Evolutionary conservation across 164 flowering plant genomes (phyloP).

Genomic region (Kalanchoe fedtschenkoi): DNA sequence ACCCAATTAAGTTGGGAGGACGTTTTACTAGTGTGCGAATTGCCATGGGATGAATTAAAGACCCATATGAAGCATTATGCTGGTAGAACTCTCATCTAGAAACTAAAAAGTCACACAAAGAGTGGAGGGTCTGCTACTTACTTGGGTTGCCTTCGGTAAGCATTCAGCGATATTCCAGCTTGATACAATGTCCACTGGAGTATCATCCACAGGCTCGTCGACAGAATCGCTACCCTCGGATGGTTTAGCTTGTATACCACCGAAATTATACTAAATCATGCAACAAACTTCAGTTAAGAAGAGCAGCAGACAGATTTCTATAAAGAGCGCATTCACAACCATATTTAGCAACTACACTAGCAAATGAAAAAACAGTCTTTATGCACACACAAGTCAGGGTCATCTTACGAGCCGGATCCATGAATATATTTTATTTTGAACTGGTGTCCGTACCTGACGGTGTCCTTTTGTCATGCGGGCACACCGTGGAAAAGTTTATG

Average conservation of each 20-base stretch:
- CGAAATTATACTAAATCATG: constrained; percentile 62
- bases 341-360: background rate
- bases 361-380: background rate
- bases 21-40: background rate
- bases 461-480: too few species aligned
- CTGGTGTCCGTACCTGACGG: too few species aligned
- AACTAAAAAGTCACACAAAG: background rate
- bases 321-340: background rate
- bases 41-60: background rate
- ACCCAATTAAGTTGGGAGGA: background rate
- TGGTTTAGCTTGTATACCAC: constrained; percentile 67
- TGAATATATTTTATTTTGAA: too few species aligned
- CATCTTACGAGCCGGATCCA: too few species aligned
- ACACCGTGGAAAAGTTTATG: too few species aligned
- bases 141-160: constrained; percentile 77
- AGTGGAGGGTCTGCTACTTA: constrained; percentile 9
- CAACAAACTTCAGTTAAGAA: background rate
- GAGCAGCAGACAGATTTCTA: background rate
- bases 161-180: constrained; percentile 88
- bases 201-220: constrained; percentile 18
- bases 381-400: too few species aligned
- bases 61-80: background rate
- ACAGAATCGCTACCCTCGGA: constrained; percentile 13
- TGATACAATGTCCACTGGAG: constrained; percentile 66
- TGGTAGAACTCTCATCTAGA: background rate